Evolutionary conservation across 2,329 filamentous ascomycete genomes (phyloP).

Genomic region (Hawksworthiomyces lignivorus): DNA sequence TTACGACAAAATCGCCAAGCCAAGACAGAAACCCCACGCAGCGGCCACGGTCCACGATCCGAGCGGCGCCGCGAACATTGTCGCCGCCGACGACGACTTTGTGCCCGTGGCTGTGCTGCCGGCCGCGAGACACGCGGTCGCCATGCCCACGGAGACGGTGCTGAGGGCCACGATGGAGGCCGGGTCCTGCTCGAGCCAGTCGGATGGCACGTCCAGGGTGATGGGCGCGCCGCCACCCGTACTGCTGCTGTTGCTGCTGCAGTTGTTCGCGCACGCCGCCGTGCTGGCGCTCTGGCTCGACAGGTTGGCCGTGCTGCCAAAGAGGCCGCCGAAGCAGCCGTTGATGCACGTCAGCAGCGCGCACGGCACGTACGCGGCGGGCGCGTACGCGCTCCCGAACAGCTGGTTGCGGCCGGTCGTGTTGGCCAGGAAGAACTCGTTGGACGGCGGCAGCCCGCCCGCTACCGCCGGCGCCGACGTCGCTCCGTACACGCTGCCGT

Average conservation of each 20-base stretch:
- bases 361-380: conserved; percentile 5
- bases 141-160: conserved; percentile 4
- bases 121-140: not conserved
- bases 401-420: conserved; percentile 1
- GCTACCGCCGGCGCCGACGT: not conserved
- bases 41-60: not conserved
- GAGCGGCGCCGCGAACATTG: not conserved
- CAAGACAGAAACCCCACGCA: not conserved
- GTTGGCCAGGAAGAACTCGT: not conserved
- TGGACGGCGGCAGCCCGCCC: not conserved
- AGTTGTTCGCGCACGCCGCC: conserved; percentile 1
- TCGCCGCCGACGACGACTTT: not conserved
- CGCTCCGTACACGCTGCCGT: not conserved
- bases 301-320: not conserved
- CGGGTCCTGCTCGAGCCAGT: conserved; percentile 5
- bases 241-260: not conserved
- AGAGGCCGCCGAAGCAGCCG: conserved; percentile 2
- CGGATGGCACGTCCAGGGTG: not conserved
- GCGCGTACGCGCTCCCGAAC: conserved; percentile 1
- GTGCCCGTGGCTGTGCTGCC: not conserved
- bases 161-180: not conserved
- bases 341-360: conserved; percentile 1
- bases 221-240: not conserved
- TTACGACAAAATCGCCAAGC: no score
- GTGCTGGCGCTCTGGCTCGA: not conserved